Percentiles rank a stretch among this genome's conserved stretches.
Conservation (phyloP, 2,329 filamentous ascomycete species). For the Nemania diffusa region DNA sequence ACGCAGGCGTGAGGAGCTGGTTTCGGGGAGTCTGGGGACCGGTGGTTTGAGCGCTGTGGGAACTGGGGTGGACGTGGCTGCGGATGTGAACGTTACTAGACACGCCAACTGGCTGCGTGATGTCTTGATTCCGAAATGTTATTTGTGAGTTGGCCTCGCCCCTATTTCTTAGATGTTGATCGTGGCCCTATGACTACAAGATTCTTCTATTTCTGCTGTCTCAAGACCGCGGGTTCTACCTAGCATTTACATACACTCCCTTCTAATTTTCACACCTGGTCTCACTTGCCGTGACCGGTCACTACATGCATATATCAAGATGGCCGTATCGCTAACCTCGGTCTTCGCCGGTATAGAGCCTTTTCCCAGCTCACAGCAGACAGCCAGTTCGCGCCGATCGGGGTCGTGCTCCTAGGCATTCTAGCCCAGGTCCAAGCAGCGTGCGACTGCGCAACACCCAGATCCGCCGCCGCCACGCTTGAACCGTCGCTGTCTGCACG, state of each 20-base stretch:
- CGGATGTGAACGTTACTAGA: constrained; percentile 23
- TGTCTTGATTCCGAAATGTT: constrained; percentile 55
- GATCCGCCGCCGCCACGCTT: neutral
- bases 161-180: neutral
- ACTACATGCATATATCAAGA: neutral
- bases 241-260: too few species aligned
- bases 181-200: too few species aligned
- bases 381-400: constrained; percentile 76
- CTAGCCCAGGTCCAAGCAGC: constrained; percentile 67
- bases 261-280: too few species aligned
- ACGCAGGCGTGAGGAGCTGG: constrained; percentile 51
- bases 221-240: too few species aligned
- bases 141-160: constrained; percentile 52
- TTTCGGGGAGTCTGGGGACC: constrained; percentile 33
- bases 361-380: constrained; percentile 79
- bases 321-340: constrained; percentile 11
- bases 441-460: constrained; percentile 51
- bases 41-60: constrained; percentile 11
- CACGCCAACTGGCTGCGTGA: constrained; percentile 55
- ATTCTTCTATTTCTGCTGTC: too few species aligned
- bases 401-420: constrained; percentile 72
- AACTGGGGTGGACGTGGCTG: constrained; percentile 14
- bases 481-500: neutral
- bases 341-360: constrained; percentile 52
- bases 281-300: too few species aligned